phyloP scores from a whole-genome alignment of 1,284 basidiomycete species.

The Heliocybe sulcata region DNA sequence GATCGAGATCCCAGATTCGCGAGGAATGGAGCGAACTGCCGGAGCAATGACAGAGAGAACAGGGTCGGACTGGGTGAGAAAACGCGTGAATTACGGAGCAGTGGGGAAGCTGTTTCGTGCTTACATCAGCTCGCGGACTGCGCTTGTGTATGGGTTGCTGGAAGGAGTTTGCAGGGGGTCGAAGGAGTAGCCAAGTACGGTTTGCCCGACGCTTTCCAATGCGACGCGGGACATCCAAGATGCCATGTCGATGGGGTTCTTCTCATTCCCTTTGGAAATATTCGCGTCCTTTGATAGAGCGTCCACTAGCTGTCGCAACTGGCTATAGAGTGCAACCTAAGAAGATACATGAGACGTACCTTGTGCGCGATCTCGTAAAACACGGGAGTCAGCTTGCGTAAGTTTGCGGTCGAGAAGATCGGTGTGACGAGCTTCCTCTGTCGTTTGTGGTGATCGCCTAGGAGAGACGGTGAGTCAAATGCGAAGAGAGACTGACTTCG shows the following conservation, averaged over 20 bases:
- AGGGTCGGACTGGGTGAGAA: slow-evolving; percentile 5
- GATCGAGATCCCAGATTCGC: not conserved
- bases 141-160: slow-evolving; percentile 12
- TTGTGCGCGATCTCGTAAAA: slow-evolving; percentile 19
- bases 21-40: slow-evolving; percentile 1
- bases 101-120: no score
- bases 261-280: slow-evolving; percentile 11
- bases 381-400: slow-evolving; percentile 19
- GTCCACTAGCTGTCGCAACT: slow-evolving; percentile 12
- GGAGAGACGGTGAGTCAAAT: not conserved
- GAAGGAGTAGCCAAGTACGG: slow-evolving; percentile 28
- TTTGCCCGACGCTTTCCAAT: slow-evolving; percentile 29
- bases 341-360: slow-evolving; percentile 8
- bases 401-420: slow-evolving; percentile 20
- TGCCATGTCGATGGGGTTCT: slow-evolving; percentile 19
- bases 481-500: not conserved
- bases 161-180: slow-evolving; percentile 21
- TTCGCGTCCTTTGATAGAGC: slow-evolving; percentile 8
- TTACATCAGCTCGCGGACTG: slow-evolving; percentile 14
- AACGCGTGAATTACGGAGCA: no score
- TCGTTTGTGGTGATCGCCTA: slow-evolving; percentile 17
- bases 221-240: slow-evolving; percentile 26
- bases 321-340: not conserved
- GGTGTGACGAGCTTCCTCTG: slow-evolving; percentile 23
- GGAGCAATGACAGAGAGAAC: not conserved